A percentile compares a stretch with the other conserved stretches of the same genome.
These are phyloP conservation scores for Myochromella boudieri DNA, from an alignment of 768 basidiomycete species.

Conservation along the genomic window DNA sequence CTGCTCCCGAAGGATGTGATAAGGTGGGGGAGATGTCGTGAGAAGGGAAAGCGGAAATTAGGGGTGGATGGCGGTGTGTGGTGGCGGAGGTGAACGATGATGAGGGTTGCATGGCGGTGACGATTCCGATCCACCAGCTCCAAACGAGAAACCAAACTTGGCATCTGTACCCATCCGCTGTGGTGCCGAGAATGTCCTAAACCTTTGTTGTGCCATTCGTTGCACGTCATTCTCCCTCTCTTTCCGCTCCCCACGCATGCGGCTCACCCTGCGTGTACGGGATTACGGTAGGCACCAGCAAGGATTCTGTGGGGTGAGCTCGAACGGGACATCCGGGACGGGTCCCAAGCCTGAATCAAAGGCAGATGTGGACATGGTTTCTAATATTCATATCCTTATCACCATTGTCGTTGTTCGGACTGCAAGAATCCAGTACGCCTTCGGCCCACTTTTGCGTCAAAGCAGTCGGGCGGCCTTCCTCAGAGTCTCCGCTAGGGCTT, in stretches of 20 bases:
- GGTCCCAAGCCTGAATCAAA: too few relatives aligned
- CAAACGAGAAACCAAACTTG: too few relatives aligned
- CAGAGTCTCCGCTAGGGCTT: not conserved
- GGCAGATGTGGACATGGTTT: too few relatives aligned
- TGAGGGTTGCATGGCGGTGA: not conserved
- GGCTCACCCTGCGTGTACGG: not conserved
- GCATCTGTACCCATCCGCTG: too few relatives aligned
- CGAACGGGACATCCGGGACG: too few relatives aligned
- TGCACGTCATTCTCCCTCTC: conserved; percentile 4
- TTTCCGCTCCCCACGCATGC: not conserved
- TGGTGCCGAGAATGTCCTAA: conserved; percentile 16
- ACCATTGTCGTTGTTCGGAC: too few relatives aligned
- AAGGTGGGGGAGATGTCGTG: not conserved
- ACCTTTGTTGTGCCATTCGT: not conserved
- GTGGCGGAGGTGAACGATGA: conserved; percentile 1
- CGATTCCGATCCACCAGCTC: too few relatives aligned
- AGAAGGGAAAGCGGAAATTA: too few relatives aligned
- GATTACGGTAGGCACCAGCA: too few relatives aligned
- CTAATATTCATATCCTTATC: too few relatives aligned
- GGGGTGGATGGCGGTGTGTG: too few relatives aligned
- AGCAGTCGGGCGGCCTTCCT: conserved; percentile 19
- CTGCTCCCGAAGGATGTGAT: conserved; percentile 23
- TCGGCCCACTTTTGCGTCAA: conserved; percentile 49
- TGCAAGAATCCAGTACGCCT: conserved; percentile 33
- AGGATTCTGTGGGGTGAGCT: too few relatives aligned